Base-by-base conservation (phyloP, 306 rosid species). In the Lablab purpureus region DNA sequence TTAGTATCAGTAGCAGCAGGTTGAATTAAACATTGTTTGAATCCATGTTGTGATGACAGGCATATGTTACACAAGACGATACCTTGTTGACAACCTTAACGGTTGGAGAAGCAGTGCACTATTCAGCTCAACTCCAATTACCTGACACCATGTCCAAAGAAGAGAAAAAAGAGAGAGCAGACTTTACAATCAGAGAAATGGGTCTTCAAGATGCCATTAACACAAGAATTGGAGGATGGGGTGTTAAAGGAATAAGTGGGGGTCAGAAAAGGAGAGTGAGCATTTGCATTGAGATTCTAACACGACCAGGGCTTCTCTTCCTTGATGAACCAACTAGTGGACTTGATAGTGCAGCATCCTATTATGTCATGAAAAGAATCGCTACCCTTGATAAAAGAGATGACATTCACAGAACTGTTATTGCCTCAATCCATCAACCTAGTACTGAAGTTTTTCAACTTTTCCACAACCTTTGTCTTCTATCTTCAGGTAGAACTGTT, bases 281-380 rank as follows among this genome's bases (percentile, higher is more conserved):
- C 77, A 87, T 87, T 3, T 81, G 84, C 58, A 87, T 87, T 9
- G 90, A 87, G 86, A 87, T 87, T n/a, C 45, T 87, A 3, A 87
- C 87, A 23, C 84, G 84, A 8, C 90, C 87, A 0, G 71, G 15
- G 3, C 90, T 87, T 74, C 73, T 87, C 2, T 87, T 87, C 46
- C 90, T 87, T 43, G 90, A 87, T 76, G 90, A 87, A 65, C 90
- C 87, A 40, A 84, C 90, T 0, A 87, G 90, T 71, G 95, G 95
- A 19, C 82, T 92, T 5, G 97, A 92, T 17, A 92, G 97, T 64
- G 97, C 97, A 9, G 95, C 97, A 12, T 90, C 97, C 9, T 89
- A 84, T 25, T 89, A 88, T 68, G 95, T 92, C 7, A 90, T 92
- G 91, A 90, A 75, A 49, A 80, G 91, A 82, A 89, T 92, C 3